Evolutionary conservation across 441 rosid genomes (phyloP).

Genomic region (Euphorbia schlechtendalii): DNA sequence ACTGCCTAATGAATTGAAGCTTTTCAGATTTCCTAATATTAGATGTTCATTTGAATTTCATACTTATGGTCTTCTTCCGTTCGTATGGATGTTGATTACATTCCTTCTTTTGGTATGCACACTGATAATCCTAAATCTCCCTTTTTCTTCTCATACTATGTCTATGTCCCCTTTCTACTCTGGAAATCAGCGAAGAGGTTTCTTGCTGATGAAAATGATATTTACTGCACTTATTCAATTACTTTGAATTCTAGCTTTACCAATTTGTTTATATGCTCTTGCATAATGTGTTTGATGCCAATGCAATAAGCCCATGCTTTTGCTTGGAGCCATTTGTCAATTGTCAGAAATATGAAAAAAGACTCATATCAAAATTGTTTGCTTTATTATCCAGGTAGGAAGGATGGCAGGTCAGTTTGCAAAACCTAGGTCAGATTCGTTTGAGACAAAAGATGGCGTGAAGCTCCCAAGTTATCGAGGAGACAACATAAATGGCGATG

Average conservation of each 20-base stretch:
- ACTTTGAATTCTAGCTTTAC: not conserved
- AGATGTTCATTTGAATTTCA: not conserved
- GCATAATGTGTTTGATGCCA: too few species aligned
- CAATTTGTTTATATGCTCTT: not conserved
- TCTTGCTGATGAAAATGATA: not conserved
- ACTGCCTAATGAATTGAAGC: not conserved
- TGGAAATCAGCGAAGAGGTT: not conserved
- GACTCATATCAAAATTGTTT: not conserved
- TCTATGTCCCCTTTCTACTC: not conserved
- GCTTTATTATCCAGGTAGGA: slow-evolving; percentile 30
- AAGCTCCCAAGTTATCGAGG: slow-evolving; percentile 72
- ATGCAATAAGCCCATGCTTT: too few species aligned
- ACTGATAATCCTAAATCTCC: not conserved
- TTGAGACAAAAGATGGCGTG: slow-evolving; percentile 48
- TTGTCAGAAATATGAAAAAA: not conserved
- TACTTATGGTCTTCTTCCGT: not conserved
- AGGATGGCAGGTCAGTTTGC: slow-evolving; percentile 86
- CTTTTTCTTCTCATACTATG: not conserved
- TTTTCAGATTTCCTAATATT: not conserved
- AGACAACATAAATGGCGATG: slow-evolving; percentile 71
- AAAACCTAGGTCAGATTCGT: slow-evolving; percentile 47
- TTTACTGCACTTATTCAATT: not conserved
- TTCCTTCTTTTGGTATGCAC: not conserved
- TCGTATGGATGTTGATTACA: not conserved
- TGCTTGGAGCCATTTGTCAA: not conserved